Evolutionary conservation across 495 filamentous ascomycete species (phyloP).

Genomic region (Podospora pseudoanserina): DNA sequence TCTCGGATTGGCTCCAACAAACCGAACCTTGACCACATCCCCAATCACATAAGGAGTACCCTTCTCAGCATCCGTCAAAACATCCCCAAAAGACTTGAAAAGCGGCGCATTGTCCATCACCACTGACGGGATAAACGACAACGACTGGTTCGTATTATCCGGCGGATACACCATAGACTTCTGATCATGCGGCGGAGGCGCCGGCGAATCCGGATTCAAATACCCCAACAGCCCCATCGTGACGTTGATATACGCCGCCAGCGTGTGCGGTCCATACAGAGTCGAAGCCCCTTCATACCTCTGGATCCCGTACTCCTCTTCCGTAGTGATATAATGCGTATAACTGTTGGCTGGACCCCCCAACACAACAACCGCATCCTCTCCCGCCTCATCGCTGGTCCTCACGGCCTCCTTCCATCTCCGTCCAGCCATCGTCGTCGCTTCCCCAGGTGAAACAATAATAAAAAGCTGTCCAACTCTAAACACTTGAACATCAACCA

Average conservation of each 20-base stretch:
- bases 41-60: conserved; percentile 59
- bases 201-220: conserved; percentile 48
- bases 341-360: conserved; percentile 96
- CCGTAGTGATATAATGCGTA: conserved; percentile 91
- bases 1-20: conserved; percentile 86
- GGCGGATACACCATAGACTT: conserved; percentile 63
- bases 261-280: conserved; percentile 86
- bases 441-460: conserved; percentile 85
- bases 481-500: conserved; percentile 87
- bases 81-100: conserved; percentile 73
- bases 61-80: conserved; percentile 55
- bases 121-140: conserved; percentile 79
- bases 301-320: conserved; percentile 86
- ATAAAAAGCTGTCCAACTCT: conserved; percentile 86
- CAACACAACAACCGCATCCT: conserved; percentile 67
- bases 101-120: conserved; percentile 68
- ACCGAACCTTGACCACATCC: conserved; percentile 57
- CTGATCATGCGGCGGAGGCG: conserved; percentile 43
- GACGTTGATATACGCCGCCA: conserved; percentile 86
- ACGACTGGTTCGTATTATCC: conserved; percentile 72
- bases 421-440: conserved; percentile 90
- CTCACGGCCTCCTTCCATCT: conserved; percentile 84
- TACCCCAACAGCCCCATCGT: conserved; percentile 70
- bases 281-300: conserved; percentile 96
- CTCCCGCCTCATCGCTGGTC: conserved; percentile 40